A percentile compares a stretch with the other conserved stretches of the same genome.
Evolutionary conservation across 768 basidiomycete species (phyloP).

Genomic region (Dioszegia aurantiaca): DNA sequence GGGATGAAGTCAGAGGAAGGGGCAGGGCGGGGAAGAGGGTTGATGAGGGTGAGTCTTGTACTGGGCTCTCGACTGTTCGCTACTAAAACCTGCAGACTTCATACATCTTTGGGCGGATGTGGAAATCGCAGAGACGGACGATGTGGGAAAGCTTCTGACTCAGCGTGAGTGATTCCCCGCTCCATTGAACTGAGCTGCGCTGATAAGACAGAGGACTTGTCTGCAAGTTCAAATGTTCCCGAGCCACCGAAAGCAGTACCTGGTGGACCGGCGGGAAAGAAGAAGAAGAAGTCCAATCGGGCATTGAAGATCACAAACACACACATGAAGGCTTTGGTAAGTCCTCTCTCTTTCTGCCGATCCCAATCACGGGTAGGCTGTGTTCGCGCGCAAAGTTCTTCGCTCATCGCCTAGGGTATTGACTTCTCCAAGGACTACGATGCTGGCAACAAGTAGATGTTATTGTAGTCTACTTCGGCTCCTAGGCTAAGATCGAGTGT

Average conservation of each 20-base stretch:
- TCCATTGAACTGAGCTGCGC: background rate
- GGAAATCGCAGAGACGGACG: constrained; percentile 24
- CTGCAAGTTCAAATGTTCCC: constrained; percentile 19
- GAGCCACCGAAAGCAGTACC: constrained; percentile 13
- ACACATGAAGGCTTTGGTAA: constrained; percentile 26
- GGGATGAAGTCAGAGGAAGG: constrained; percentile 40
- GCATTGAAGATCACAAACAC: constrained; percentile 30
- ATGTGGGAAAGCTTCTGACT: constrained; percentile 21
- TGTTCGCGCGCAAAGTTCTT: no score
- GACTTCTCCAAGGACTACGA: constrained; percentile 33
- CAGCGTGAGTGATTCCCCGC: constrained; percentile 14
- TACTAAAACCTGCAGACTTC: constrained; percentile 15
- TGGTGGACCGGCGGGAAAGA: constrained; percentile 16
- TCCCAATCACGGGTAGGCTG: background rate
- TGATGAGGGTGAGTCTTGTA: constrained; percentile 34
- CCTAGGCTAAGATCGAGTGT: no score
- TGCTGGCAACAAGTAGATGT: constrained; percentile 5
- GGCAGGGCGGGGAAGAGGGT: constrained; percentile 37
- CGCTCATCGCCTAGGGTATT: constrained; percentile 23
- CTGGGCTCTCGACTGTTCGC: background rate
- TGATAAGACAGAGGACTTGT: constrained; percentile 21
- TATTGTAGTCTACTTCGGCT: no score
- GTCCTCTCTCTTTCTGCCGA: background rate
- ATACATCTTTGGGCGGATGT: constrained; percentile 23
- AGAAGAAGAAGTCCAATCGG: constrained; percentile 21